Conservation (phyloP, 2,329 filamentous ascomycete genomes). For the Neodidymelliopsis sp. region DNA sequence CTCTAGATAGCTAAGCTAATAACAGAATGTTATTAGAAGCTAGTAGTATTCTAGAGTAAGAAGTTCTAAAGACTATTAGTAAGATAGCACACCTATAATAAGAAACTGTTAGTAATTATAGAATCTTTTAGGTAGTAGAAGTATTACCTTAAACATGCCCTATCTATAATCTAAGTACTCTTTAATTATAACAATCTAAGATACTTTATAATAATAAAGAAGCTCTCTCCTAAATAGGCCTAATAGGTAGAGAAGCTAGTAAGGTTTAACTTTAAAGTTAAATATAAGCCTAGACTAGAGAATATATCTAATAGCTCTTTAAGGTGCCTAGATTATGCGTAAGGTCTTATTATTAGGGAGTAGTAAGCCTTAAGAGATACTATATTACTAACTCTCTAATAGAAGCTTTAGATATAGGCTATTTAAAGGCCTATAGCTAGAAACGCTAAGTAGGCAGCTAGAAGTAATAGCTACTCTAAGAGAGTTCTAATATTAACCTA, state of each 20-base stretch:
- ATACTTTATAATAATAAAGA: too few relatives aligned
- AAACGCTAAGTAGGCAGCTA: too few relatives aligned
- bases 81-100: constrained; percentile 7
- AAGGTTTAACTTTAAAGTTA: background rate
- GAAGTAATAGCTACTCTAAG: background rate
- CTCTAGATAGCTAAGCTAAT: background rate
- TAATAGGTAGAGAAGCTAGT: background rate
- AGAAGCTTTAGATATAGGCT: constrained; percentile 5
- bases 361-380: background rate
- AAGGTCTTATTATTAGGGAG: constrained; percentile 4
- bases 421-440: background rate
- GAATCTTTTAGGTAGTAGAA: constrained; percentile 1
- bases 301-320: too few relatives aligned
- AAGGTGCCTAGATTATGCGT: too few relatives aligned
- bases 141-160: background rate
- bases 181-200: constrained; percentile 5
- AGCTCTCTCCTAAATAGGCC: too few relatives aligned
- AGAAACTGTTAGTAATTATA: constrained; percentile 1
- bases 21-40: background rate
- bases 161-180: background rate
- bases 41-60: constrained; percentile 1
- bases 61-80: background rate
- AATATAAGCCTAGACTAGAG: too few relatives aligned
- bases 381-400: constrained; percentile 5
- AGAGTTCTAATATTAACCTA: background rate